Evolutionary conservation across 805 yeast species (phyloP), one percentile per base, ranked within the genome.

Genomic region (Kurtzmaniella cleridarum): DNA sequence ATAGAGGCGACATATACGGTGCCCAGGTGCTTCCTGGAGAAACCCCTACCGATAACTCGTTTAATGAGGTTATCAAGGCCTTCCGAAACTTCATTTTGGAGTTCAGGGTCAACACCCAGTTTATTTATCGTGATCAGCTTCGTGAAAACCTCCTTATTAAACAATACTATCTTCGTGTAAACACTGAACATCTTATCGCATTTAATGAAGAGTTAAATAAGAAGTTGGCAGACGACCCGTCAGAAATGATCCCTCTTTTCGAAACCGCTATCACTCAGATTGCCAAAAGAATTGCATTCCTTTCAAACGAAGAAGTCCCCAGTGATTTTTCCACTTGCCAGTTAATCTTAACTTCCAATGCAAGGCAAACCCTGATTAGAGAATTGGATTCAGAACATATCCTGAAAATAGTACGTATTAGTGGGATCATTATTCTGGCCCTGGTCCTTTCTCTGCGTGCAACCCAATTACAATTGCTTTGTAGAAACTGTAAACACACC

Each of bases 351-450:
- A 74, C 73, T 45, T 82, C 95, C 10, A 79, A 80, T 39, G 83
- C 95, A 12, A 77, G 79, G 41, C 77, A 79, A 42, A 72, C 82
- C 3, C 72, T 91, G 1, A 78, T 93, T 42, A 76, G 98, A 57
- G 80, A 87, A 41, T 69, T 93, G 41, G 91, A 84, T 57, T 82
- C 96, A 2, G 86, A 83, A 35, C 87, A 87, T 57, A 89, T 93
- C 44, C 79, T 96, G 18, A 86, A 88, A 58, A 83, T 93, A 39
- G 91, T 93, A 27, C 73, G 96, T 40, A 78, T 93, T 32, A 85
- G 95, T 15, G 99, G 99, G 24, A 93, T 93, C 51, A 76, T 93
- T 50, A 91, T 93, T 42, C 83, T 95, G 36, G 85, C 97, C 1
- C 85, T 96, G 3, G 90, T 95, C 23, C 71, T 93, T 40, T 71